Evolutionary conservation across 176 grass and related monocot genomes (phyloP), one percentile per base, ranked within the genome.

Genomic region (Typha latifolia): DNA sequence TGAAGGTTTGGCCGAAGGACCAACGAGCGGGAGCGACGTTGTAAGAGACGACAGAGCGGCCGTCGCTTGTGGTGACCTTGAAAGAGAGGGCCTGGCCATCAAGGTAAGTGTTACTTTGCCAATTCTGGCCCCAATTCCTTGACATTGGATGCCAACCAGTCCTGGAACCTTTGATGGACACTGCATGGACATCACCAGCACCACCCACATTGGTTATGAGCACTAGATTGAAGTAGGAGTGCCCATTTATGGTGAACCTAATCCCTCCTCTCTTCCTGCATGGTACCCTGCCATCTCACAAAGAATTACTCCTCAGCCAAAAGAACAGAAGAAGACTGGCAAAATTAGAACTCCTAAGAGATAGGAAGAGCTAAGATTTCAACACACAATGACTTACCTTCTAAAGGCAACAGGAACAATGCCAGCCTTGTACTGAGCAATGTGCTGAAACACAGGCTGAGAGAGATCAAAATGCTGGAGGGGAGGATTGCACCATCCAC

Each of bases 401-500:
- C 82, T 68, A 66, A 86, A 95, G 4, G 82, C 62, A 61, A 95
- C 80, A 43, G 90, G 82, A 0, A 86, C 80, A 66, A 95, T 73
- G 22, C 90, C 85, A 4, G 85, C 80, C 22, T 62, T 66, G 47
- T 81, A 83, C 61, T 64, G 11, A 13, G 85, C 90, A 67, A 95
- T 86, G 50, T 75, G 82, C 10, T 79, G 72, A 65, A 89, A 95
- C 7, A 77, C 77, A 21, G 90, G 85, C 79, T 95, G 73, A 62
- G 85, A 89, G 51, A 95, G 76, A 64, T 95, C 85, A n/a, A 95
- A 89, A 69, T 95, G 90, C 16, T 63, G 90, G 9, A 74, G 68
- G 32, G 89, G 89, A 31, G 84, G 89, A 69, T 92, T 92, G 68
- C 89, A 88, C 89, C 89, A 88, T 7, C 89, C 89, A 11, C 89